Base-by-base conservation (phyloP, 2,329 filamentous ascomycete genomes). In the Talaromyces sp. region DNA sequence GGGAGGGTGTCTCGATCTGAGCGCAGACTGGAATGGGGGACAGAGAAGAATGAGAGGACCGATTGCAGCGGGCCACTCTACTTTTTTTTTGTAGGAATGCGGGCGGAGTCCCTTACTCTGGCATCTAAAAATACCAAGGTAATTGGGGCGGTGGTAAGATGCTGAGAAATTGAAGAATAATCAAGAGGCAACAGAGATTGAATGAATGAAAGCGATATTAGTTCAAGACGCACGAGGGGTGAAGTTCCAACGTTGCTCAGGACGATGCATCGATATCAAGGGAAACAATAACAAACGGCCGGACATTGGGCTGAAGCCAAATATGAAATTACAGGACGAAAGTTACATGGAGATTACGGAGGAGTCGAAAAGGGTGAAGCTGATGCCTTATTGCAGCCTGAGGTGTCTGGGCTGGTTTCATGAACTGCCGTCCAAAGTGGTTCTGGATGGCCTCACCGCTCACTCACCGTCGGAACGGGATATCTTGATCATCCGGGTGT, bases 41-140 rank as follows among this genome's bases (percentile, higher is more conserved):
- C 27, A 44, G 49, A 54, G 43, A 52, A 24, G 44, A 51, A 50
- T 52, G 48, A 24, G 35, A 41, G 37, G 22, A 42, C 54, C 49
- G 61, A 51, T 60, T 57, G 61, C 58, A 59, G 54, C 45, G 48
- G 27, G 41, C 48, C 24, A 30, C 47, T 49, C 54, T 39, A 49
- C 40, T 55, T 53, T 37, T 58, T 56, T 51, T 54, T 24, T 42
- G 51, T 52, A 57, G 56, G 60, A 64, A 63, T 63, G 61, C 61
- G 61, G 60, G 55, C 33, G 42, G 33, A 33, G 22, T 48, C 58
- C 54, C 60, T 55, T 60, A 56, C 60, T 60, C 51, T 55, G 33
- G 54, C 55, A 59, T 57, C 56, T 63, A 61, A 61, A 64, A 61
- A 63, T 63, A 63, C 58, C 47, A 42, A 41, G 19, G 47, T 41